phyloP scores from a whole-genome alignment of 2,329 filamentous ascomycete genomes.

The Reticulascus tulasneorum region DNA sequence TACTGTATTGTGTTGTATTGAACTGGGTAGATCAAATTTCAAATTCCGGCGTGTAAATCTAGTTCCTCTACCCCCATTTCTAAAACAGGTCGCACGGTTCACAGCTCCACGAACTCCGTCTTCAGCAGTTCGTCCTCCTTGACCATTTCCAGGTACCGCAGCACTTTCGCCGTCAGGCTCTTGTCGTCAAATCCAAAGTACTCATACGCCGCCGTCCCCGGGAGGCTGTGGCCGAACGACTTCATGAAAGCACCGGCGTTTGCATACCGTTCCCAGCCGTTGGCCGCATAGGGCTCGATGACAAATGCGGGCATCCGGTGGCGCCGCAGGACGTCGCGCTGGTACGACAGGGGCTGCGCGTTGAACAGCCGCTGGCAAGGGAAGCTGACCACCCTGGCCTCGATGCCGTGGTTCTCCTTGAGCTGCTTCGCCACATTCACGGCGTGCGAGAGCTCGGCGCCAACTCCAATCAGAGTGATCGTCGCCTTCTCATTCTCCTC shows the following conservation, averaged over 20 bases:
- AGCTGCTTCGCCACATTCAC: conserved; percentile 31
- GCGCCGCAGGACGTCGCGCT: conserved; percentile 38
- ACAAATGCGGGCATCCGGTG: conserved; percentile 46
- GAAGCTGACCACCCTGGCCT: conserved; percentile 38
- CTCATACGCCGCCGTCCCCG: conserved; percentile 48
- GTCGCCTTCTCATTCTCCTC: conserved; percentile 38
- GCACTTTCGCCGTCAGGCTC: conserved; percentile 30
- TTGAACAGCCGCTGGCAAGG: conserved; percentile 42
- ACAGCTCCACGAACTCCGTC: no score
- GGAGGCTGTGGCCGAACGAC: conserved; percentile 52
- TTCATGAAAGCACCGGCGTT: conserved; percentile 52
- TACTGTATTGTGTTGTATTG: no score
- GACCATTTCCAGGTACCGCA: conserved; percentile 20
- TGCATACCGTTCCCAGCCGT: conserved; percentile 58
- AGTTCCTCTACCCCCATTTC: no score
- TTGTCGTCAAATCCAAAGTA: conserved; percentile 47
- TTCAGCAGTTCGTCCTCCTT: no score
- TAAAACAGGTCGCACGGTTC: no score
- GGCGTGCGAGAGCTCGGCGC: conserved; percentile 30
- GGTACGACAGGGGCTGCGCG: conserved; percentile 37
- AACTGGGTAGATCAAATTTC: no score
- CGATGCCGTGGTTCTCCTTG: conserved; percentile 31
- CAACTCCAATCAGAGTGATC: conserved; percentile 38
- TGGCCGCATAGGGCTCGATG: conserved; percentile 55
- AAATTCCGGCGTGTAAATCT: no score